Percentiles rank a stretch among this genome's conserved stretches.
Evolutionary conservation across 2,329 filamentous ascomycete genomes (phyloP).

Genomic region (Colletotrichum lentis): DNA sequence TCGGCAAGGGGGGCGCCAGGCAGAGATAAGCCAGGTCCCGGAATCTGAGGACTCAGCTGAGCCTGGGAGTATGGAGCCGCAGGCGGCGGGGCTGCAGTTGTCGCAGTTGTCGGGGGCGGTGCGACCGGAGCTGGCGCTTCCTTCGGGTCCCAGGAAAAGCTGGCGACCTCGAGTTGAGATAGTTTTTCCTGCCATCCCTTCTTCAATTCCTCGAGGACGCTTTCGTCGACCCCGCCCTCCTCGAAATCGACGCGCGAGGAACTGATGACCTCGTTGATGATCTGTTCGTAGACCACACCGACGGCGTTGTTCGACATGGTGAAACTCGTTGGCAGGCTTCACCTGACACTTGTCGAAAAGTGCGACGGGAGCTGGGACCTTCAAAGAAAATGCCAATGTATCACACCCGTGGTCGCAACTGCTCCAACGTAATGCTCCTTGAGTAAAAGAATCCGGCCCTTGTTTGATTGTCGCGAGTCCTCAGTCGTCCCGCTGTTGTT

Average conservation of each 20-base stretch:
- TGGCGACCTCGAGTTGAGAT: slow-evolving; percentile 81
- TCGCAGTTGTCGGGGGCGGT: slow-evolving; percentile 43
- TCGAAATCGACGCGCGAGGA: slow-evolving; percentile 95
- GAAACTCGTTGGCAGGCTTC: slow-evolving; percentile 30
- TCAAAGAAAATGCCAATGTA: neutral
- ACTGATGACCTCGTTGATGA: slow-evolving; percentile 87
- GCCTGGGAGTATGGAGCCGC: slow-evolving; percentile 46
- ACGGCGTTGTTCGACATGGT: slow-evolving; percentile 67
- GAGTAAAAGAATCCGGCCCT: neutral
- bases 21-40: slow-evolving; percentile 43
- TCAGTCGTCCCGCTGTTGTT: slow-evolving; percentile 1
- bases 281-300: slow-evolving; percentile 81
- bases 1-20: slow-evolving; percentile 47
- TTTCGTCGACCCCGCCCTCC: slow-evolving; percentile 89
- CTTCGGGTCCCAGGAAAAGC: slow-evolving; percentile 89
- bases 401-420: neutral
- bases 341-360: neutral
- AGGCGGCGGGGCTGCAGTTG: slow-evolving; percentile 40
- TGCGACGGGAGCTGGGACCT: neutral
- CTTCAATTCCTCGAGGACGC: slow-evolving; percentile 81
- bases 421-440: neutral
- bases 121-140: slow-evolving; percentile 62
- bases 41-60: slow-evolving; percentile 48
- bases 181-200: slow-evolving; percentile 96
- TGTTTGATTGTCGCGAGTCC: neutral